These are phyloP conservation scores for Penicillium aurantiogriseum DNA, from an alignment of 2,329 filamentous ascomycete genomes.

Conservation along the genomic window DNA sequence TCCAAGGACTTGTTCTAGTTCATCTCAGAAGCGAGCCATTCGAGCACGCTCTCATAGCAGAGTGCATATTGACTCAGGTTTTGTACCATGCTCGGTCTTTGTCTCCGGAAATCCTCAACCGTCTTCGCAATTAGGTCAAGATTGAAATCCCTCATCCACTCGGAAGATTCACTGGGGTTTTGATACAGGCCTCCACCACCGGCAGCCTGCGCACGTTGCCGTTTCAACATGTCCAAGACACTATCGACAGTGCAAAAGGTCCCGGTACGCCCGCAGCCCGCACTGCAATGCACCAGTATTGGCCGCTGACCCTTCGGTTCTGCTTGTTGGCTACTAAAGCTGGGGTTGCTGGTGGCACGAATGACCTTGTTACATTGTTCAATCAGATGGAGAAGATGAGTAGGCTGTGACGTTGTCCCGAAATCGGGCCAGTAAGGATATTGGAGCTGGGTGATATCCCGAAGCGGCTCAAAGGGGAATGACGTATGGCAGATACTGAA, in stretches of 20 bases:
- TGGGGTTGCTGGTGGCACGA: constrained; percentile 35
- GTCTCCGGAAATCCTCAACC: constrained; percentile 84
- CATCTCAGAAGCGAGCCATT: constrained; percentile 65
- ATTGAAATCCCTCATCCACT: constrained; percentile 68
- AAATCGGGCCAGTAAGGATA: constrained; percentile 98
- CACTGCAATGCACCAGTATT: constrained; percentile 90
- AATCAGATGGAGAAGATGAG: constrained; percentile 82
- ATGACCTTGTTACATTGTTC: constrained; percentile 76
- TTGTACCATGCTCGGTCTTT: constrained; percentile 95
- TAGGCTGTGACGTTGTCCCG: constrained; percentile 83
- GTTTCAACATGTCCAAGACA: constrained; percentile 93
- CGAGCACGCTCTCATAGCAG: constrained; percentile 91
- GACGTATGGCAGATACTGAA: constrained; percentile 76
- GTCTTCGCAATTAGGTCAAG: constrained; percentile 81
- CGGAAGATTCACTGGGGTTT: constrained; percentile 32
- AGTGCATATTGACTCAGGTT: constrained; percentile 89
- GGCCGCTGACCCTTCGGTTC: constrained; percentile 60
- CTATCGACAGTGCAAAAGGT: constrained; percentile 96
- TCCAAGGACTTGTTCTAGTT: background rate
- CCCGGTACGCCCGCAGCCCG: constrained; percentile 91
- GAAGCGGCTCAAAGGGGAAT: constrained; percentile 78
- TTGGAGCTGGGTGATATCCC: constrained; percentile 91
- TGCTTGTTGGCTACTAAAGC: constrained; percentile 51
- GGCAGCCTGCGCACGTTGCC: constrained; percentile 57
- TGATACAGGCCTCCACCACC: constrained; percentile 18